Percentiles rank a stretch among this genome's conserved stretches.
Conservation (phyloP, 371 early-diverging fungal genomes). For the Mucor lusitanicus region DNA sequence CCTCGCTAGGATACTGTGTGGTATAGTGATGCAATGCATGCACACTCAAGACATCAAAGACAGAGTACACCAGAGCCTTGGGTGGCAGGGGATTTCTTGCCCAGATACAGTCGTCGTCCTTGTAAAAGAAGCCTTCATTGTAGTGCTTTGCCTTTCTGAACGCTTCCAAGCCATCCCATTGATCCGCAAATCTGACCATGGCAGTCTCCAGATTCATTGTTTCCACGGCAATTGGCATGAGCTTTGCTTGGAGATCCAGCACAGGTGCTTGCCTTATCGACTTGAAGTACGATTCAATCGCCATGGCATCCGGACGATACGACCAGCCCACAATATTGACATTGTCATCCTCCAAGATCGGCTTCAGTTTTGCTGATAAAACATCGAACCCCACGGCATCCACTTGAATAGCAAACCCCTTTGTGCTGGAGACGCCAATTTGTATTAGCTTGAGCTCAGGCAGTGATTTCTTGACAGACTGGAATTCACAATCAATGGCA, state of each 20-base stretch:
- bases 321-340: slow-evolving; percentile 41
- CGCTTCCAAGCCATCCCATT: slow-evolving; percentile 36
- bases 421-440: slow-evolving; percentile 32
- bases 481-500: slow-evolving; percentile 49
- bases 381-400: slow-evolving; percentile 38
- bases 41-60: slow-evolving; percentile 49
- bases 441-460: slow-evolving; percentile 48
- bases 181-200: slow-evolving; percentile 23
- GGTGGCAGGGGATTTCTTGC: slow-evolving; percentile 35
- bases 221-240: slow-evolving; percentile 27
- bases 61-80: slow-evolving; percentile 41
- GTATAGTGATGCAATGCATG: slow-evolving; percentile 30
- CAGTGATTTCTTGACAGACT: slow-evolving; percentile 24
- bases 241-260: slow-evolving; percentile 44
- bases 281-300: slow-evolving; percentile 36
- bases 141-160: slow-evolving; percentile 38
- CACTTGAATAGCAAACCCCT: slow-evolving; percentile 48
- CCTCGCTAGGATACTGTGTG: background rate
- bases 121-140: slow-evolving; percentile 27
- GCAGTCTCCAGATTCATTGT: slow-evolving; percentile 30
- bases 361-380: slow-evolving; percentile 22
- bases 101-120: slow-evolving; percentile 44
- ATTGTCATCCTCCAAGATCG: slow-evolving; percentile 19
- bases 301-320: slow-evolving; percentile 36
- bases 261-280: slow-evolving; percentile 23